A percentile compares a stretch with the other conserved stretches of the same genome.
phyloP scores from a whole-genome alignment of 2,329 filamentous ascomycete species.

The Plectosphaerella sp. region DNA sequence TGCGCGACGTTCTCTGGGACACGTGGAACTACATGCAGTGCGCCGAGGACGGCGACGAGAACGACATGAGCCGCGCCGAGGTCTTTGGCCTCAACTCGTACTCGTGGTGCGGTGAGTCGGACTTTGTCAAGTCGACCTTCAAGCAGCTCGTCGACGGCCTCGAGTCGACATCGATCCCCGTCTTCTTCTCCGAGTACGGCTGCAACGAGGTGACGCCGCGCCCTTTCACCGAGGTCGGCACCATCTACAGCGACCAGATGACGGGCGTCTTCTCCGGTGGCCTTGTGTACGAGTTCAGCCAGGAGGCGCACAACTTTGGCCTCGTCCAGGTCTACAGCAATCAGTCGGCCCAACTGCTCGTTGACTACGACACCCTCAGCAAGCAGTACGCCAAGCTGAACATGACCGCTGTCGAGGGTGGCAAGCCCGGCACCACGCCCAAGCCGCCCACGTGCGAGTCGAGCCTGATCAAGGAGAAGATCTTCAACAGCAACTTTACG shows the following conservation, averaged over 20 bases:
- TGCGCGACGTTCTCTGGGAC: constrained; percentile 67
- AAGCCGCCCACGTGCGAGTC: constrained; percentile 58
- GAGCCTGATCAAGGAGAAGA: constrained; percentile 60
- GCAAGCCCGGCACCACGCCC: constrained; percentile 49
- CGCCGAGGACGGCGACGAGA: constrained; percentile 44
- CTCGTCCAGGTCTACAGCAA: constrained; percentile 59
- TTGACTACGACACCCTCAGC: constrained; percentile 71
- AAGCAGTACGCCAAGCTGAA: constrained; percentile 72
- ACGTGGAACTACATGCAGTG: constrained; percentile 75
- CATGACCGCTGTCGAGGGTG: constrained; percentile 59
- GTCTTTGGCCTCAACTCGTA: constrained; percentile 73
- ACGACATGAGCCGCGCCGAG: constrained; percentile 62
- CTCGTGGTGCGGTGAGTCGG: constrained; percentile 66
- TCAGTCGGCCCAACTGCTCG: constrained; percentile 51
- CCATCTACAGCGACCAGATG: constrained; percentile 71
- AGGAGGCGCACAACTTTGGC: constrained; percentile 64
- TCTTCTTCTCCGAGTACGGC: constrained; percentile 80
- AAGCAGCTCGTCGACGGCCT: constrained; percentile 62
- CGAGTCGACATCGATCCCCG: constrained; percentile 59
- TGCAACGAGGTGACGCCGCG: constrained; percentile 72
- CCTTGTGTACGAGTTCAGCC: constrained; percentile 75
- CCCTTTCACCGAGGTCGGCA: constrained; percentile 69
- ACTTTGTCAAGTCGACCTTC: constrained; percentile 59
- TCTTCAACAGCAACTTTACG: constrained; percentile 76
- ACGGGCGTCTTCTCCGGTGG: constrained; percentile 65